A percentile compares a stretch with the other conserved stretches of the same genome.
Evolutionary conservation across 768 basidiomycete species (phyloP).

Genomic region (Rhodotorula kratochvilovae): DNA sequence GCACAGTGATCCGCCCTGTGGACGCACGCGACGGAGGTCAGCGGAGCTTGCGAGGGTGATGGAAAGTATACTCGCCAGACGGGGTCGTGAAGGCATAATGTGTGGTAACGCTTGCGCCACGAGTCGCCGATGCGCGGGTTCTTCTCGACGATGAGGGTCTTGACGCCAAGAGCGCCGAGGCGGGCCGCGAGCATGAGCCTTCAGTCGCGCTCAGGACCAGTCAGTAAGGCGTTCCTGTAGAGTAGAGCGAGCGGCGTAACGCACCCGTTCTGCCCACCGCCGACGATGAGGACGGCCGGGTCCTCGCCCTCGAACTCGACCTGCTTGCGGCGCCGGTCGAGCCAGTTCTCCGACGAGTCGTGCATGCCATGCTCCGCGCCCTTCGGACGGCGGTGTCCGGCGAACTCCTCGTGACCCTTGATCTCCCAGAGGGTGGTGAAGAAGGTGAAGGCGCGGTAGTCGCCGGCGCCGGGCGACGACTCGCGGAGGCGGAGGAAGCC

Average conservation of each 20-base stretch:
- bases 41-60: too few species aligned
- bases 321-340: slow-evolving; percentile 51
- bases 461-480: slow-evolving; percentile 18
- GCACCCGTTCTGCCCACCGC: slow-evolving; percentile 55
- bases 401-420: slow-evolving; percentile 40
- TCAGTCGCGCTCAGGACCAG: too few species aligned
- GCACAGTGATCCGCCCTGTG: too few species aligned
- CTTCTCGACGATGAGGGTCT: slow-evolving; percentile 62
- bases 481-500: slow-evolving; percentile 41
- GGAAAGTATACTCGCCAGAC: slow-evolving; percentile 46
- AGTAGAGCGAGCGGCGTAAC: too few species aligned
- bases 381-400: slow-evolving; percentile 34
- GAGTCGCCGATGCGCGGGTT: slow-evolving; percentile 49
- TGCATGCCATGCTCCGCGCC: slow-evolving; percentile 42
- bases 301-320: slow-evolving; percentile 54
- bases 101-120: slow-evolving; percentile 38
- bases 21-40: too few species aligned
- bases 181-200: slow-evolving; percentile 58
- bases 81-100: not conserved
- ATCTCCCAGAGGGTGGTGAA: slow-evolving; percentile 41
- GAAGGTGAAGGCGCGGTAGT: slow-evolving; percentile 42
- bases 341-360: slow-evolving; percentile 51
- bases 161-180: slow-evolving; percentile 59
- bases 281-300: slow-evolving; percentile 57
- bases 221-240: too few species aligned